Evolutionary conservation across 768 basidiomycete genomes (phyloP).

Genomic region (Mycena polygramma): DNA sequence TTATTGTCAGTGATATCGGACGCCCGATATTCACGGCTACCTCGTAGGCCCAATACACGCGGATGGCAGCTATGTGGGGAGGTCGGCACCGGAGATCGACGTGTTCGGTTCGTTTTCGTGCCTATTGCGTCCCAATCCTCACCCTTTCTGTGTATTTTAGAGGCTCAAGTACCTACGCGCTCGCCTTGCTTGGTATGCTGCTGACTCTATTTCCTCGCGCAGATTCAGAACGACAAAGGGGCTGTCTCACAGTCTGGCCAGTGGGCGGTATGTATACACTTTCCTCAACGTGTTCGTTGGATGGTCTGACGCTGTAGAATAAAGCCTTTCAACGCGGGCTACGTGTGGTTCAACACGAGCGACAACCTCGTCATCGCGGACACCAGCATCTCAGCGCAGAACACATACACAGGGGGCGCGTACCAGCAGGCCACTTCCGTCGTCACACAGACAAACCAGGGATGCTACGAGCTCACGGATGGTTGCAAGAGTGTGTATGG

Average conservation of each 20-base stretch:
- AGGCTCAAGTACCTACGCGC: no score
- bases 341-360: conserved; percentile 75
- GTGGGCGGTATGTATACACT: conserved; percentile 75
- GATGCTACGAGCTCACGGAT: conserved; percentile 64
- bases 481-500: conserved; percentile 73
- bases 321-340: conserved; percentile 84
- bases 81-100: no score
- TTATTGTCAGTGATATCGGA: no score
- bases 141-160: no score
- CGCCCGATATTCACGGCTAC: no score
- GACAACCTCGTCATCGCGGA: conserved; percentile 71
- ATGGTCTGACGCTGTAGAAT: no score
- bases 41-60: not conserved
- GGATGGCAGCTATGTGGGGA: no score
- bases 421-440: conserved; percentile 84
- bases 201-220: no score
- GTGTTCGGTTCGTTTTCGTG: no score
- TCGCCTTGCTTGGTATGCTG: no score
- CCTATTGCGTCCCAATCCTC: no score
- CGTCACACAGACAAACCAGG: conserved; percentile 61
- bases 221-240: conserved; percentile 38
- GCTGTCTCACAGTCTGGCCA: conserved; percentile 86
- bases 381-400: conserved; percentile 61
- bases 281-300: no score
- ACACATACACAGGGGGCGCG: conserved; percentile 80